Base-by-base conservation (phyloP, 352 stramenopile species). In the Globisporangium cystogenes region DNA sequence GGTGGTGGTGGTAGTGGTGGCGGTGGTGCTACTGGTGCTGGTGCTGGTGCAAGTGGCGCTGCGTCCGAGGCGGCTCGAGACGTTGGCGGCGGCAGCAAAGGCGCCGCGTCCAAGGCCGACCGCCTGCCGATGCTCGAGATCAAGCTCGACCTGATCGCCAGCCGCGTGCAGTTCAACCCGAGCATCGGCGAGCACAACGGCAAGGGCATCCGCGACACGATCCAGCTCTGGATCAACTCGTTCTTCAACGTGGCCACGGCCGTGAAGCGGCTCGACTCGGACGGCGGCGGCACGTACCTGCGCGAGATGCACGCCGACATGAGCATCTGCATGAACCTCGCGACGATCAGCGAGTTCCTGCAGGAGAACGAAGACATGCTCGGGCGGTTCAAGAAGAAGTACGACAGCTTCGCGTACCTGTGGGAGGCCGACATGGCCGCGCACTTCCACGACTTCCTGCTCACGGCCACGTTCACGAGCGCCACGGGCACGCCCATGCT, bases 291-390 rank as follows among this genome's bases (percentile, higher is more conserved):
- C n/a, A 98, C 85, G 3, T 99, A 98, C 64, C 69, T 99, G 49
- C 93, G 94, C 62, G 96, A 99, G 84, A 97, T 98, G 76, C 86
- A 98, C 58, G 88, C 87, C n/a, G 93, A 99, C 72, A 93, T 97
- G 68, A 86, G 78, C 31, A 96, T 99, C 33, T 97, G 91, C 53
- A 96, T 95, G 78, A 74, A 96, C 51, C 57, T 99, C 42, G 94
- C 95, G 20, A 86, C 76, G 3, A 96, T 99, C 49, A 95, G 91
- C 20, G 92, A 98, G 67, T 88, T 90, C 37, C 68, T 99, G 36
- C 67, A 86, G 36, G 76, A 93, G 39, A 98, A 98, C 55, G 91
- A 98, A 53, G 74, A 87, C 12, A 96, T 96, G 77, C 90, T 96
- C 33, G 62, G 76, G 39, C 72, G 79, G n/a, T 96, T 99, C 52